Base-by-base conservation (phyloP, 805 yeast species). In the Saccharomycopsis sp. region DNA sequence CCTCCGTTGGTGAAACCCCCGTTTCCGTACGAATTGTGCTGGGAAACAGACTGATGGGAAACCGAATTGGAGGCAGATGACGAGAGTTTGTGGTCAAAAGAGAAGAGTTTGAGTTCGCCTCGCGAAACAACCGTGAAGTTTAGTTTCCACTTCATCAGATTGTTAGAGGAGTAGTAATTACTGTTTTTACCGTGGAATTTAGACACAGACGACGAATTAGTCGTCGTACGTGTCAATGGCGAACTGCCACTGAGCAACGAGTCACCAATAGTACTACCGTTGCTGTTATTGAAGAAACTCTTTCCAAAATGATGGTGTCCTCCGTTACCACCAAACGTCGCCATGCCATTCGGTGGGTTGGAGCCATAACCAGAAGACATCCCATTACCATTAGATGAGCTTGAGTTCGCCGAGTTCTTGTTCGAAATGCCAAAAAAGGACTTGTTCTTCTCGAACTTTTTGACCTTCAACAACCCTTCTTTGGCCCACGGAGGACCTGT, bases 401-500 rank as follows among this genome's bases (percentile, higher is more conserved):
- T n/a, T n/a, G 38, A 29, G 38, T 12, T 12, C 38, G 9, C 38
- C 9, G 38, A 12, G 38, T 12, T 53, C 2, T 29, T 23, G 19
- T 35, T 17, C 15, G 51, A 38, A 3, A 58, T 24, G n/a, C 61
- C 61, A 23, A 61, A 62, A 35, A 62, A 57, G 20, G 24, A 42
- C 25, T 59, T 62, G 19, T 22, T 20, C 42, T 56, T 57, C 25
- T 62, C 64, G 56, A 62, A 59, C 47, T 52, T 56, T 38, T 62
- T 62, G 19, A 59, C 53, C 60, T 79, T 75, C 63, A 84, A 73
- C 42, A 87, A 66, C 1, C 94, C 93, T 70, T 87, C 93, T 67
- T 87, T 85, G 58, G 84, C 77, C 82, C 89, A 87, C 0, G 94
- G 93, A 0, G 92, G 83, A 1, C 93, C 93, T 56, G 78, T 78